Percentiles rank a stretch among this genome's conserved stretches.
Evolutionary conservation across 2,329 filamentous ascomycete genomes (phyloP).

Genomic region (Cladosporium sp.): DNA sequence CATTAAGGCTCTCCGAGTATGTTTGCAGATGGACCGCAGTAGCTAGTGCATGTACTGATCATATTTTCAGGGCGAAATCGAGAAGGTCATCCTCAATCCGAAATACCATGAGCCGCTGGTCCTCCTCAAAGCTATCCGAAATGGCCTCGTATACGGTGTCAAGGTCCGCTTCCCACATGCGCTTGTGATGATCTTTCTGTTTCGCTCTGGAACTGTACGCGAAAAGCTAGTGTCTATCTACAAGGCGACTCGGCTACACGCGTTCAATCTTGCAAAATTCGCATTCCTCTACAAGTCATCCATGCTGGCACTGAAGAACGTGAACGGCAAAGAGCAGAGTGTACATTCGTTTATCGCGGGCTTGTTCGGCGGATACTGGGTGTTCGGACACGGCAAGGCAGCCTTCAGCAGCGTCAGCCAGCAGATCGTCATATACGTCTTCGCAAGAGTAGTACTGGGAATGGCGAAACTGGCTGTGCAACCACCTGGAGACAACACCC

Average conservation of each 20-base stretch:
- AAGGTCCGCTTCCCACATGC: conserved; percentile 99
- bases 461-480: conserved; percentile 79
- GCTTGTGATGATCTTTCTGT: conserved; percentile 96
- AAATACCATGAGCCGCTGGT: conserved; percentile 79
- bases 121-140: conserved; percentile 87
- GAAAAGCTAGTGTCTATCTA: conserved; percentile 76
- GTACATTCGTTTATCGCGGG: conserved; percentile 86
- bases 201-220: conserved; percentile 76
- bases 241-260: conserved; percentile 84
- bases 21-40: too few relatives aligned
- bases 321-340: conserved; percentile 57
- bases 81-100: conserved; percentile 76
- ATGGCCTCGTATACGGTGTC: conserved; percentile 92
- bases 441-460: conserved; percentile 82
- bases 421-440: conserved; percentile 98
- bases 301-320: conserved; percentile 66
- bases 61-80: conserved; percentile 41
- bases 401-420: conserved; percentile 70
- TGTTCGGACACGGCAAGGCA: conserved; percentile 78
- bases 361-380: conserved; percentile 82
- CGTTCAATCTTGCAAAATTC: conserved; percentile 86
- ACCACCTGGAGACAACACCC: conserved; percentile 41
- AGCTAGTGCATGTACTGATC: not conserved
- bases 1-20: conserved; percentile 9
- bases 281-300: conserved; percentile 83